Evolutionary conservation across 306 rosid species (phyloP).

Genomic region (Pyrus betulifolia): DNA sequence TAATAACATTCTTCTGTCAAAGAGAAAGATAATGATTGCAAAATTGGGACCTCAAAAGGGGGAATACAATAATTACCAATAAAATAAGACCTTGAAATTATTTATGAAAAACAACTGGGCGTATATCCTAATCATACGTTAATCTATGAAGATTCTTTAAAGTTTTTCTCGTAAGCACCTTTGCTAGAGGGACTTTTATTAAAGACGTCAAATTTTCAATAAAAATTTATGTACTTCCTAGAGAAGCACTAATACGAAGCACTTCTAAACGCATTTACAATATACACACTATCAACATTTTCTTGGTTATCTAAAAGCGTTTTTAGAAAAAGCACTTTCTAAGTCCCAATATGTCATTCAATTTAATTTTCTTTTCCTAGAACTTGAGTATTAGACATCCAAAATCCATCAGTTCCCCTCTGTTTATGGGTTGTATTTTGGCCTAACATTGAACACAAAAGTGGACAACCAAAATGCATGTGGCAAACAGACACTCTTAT

Average conservation of each 20-base stretch:
- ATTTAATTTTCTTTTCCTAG: not conserved
- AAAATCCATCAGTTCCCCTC: not conserved
- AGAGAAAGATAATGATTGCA: conserved; percentile 13
- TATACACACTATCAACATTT: too few relatives aligned
- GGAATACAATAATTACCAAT: conserved; percentile 13
- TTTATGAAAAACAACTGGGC: not conserved
- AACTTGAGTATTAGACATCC: not conserved
- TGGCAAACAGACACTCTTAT: not conserved
- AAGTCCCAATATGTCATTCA: not conserved
- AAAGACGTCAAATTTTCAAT: too few relatives aligned
- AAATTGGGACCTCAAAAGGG: conserved; percentile 6
- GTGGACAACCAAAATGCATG: conserved; percentile 6
- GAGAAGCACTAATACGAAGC: too few relatives aligned
- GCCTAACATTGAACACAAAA: conserved; percentile 2
- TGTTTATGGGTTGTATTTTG: not conserved
- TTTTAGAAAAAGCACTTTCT: too few relatives aligned
- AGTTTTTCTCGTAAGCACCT: too few relatives aligned
- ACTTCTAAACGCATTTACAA: too few relatives aligned
- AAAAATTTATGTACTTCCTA: too few relatives aligned
- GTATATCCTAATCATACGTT: too few relatives aligned
- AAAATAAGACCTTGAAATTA: not conserved
- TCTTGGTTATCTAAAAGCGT: too few relatives aligned
- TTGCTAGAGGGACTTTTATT: too few relatives aligned
- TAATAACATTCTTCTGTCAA: not conserved
- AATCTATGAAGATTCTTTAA: too few relatives aligned